These are phyloP conservation scores for Paxillus involutus DNA, from an alignment of 768 basidiomycete species.

Conservation along the genomic window DNA sequence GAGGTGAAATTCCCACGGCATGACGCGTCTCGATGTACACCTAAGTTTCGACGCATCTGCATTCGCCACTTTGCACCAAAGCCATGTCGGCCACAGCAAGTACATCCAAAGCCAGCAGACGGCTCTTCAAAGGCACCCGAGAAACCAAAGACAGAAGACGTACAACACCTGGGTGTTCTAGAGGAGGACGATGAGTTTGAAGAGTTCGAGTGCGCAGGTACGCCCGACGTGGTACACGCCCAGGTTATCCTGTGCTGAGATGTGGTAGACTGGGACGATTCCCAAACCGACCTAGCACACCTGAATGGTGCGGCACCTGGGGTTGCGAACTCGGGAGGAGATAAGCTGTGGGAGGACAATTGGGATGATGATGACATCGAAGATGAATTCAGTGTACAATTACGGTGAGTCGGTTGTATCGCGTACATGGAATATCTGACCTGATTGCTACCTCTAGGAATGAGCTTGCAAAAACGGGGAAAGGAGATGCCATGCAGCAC, in stretches of 20 bases:
- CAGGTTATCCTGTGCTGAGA: not conserved
- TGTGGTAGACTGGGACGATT: constrained; percentile 79
- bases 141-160: constrained; percentile 46
- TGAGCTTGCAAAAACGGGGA: constrained; percentile 62
- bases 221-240: constrained; percentile 14
- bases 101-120: constrained; percentile 43
- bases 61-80: not conserved
- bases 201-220: constrained; percentile 86
- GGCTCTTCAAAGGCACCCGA: constrained; percentile 27
- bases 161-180: constrained; percentile 77
- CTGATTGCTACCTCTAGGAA: constrained; percentile 39
- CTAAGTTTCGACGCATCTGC: constrained; percentile 4
- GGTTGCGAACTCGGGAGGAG: constrained; percentile 74
- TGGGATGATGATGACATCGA: constrained; percentile 99
- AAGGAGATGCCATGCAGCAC: constrained; percentile 50
- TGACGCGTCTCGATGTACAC: constrained; percentile 8
- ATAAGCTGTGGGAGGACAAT: constrained; percentile 99
- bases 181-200: constrained; percentile 99
- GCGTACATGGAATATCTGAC: not conserved
- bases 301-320: constrained; percentile 73
- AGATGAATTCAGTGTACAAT: constrained; percentile 93
- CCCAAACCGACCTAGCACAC: constrained; percentile 79
- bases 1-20: constrained; percentile 20
- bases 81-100: constrained; percentile 47
- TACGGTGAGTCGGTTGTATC: constrained; percentile 63